Evolutionary conservation across 169 alveolate species (phyloP), one percentile per base, ranked within the genome.

Genomic region (Plasmodium gonderi): DNA sequence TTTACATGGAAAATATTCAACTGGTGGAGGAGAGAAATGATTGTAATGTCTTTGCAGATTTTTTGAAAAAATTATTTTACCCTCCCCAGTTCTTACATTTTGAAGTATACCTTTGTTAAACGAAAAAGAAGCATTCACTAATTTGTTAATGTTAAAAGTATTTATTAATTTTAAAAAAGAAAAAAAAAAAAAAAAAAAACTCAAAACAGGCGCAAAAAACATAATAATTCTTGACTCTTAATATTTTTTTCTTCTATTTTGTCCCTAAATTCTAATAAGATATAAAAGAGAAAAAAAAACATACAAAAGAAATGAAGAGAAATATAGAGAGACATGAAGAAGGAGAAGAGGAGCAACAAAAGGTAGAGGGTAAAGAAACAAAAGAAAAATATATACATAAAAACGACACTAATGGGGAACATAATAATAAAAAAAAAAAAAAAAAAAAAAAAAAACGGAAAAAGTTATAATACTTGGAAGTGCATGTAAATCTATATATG

Each of bases 201-300:
- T 49, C 26, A 82, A 26, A 33, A 42, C 17, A 69, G 49, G 60
- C 26, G 51, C 60, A 82, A 69, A 45, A 69, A 69, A 82, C 92
- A 82, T 82, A 82, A 82, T 82, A 82, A 80, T 64, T 80, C 79
- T 38, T 80, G 78, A 33, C 79, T 69, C 60, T 69, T 82, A 17
- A 69, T 45, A 69, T 82, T 68, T 45, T 68, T 82, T 72, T 68
- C 82, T 72, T 82, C 79, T 23, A 44, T 69, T 47, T 65, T 64
- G 45, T 64, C 65, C 64, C 77, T 49, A 80, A 80, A 80, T 65
- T 64, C 79, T 31, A 64, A 47, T 45, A 80, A 65, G 38, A 80
- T 65, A n/a, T 64, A 80, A 80, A 80, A 80, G 65, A 33, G 26
- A 60, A 80, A 38, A 36, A 60, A 80, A 11, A 80, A 17, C 23